These are phyloP conservation scores for Ceratobasidium sp. DNA, from an alignment of 1,284 basidiomycete species.

Conservation along the genomic window DNA sequence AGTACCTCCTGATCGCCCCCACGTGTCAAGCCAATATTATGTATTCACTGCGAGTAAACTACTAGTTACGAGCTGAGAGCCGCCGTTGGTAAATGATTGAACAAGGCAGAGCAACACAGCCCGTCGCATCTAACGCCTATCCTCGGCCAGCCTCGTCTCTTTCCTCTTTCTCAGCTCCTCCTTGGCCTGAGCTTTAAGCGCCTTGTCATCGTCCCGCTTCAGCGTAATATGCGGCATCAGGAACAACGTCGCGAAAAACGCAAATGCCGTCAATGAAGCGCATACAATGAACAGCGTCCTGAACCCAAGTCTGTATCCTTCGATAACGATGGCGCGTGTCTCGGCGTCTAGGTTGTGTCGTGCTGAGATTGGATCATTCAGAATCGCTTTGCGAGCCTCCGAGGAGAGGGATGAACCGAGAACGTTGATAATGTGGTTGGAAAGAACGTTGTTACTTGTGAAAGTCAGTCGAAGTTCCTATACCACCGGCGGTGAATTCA, in stretches of 20 bases:
- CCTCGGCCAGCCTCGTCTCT: neutral
- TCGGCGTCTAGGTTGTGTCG: neutral
- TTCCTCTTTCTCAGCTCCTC: neutral
- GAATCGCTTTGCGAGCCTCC: neutral
- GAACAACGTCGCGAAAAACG: neutral
- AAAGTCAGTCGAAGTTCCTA: neutral
- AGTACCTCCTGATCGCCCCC: too few species aligned
- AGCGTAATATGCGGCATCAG: neutral
- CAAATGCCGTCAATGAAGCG: neutral
- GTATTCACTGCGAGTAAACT: too few species aligned
- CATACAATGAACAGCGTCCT: slow-evolving; percentile 1
- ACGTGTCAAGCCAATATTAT: too few species aligned
- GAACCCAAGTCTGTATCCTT: neutral
- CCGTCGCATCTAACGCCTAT: neutral
- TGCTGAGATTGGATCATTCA: neutral
- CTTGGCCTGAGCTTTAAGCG: neutral
- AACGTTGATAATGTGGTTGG: neutral
- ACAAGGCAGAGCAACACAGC: too few species aligned
- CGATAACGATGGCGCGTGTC: neutral
- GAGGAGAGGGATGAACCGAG: neutral
- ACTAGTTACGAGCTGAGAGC: too few species aligned
- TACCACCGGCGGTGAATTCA: neutral
- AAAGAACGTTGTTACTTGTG: neutral
- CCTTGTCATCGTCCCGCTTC: neutral
- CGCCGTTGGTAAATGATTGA: too few species aligned